Evolutionary conservation across 257 asterid genomes (phyloP), one percentile per base, ranked within the genome.

Genomic region (Handroanthus guayacan): DNA sequence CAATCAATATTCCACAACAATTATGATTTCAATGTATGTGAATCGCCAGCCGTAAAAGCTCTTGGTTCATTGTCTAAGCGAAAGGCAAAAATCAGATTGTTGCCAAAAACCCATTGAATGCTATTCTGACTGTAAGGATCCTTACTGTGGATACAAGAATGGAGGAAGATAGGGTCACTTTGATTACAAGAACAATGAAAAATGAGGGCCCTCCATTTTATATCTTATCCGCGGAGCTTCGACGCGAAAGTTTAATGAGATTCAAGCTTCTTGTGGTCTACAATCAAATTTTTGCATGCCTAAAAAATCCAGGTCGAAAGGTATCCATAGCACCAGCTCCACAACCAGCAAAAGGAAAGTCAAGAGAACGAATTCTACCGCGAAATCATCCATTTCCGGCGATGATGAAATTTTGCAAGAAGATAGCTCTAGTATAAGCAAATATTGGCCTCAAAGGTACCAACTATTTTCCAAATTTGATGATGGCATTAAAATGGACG

Each of bases 361-460:
- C 62, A 85, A 86, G 76, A 89, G 82, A 80, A 73, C 76, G 12
- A 88, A 82, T 36, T 38, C 74, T 56, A 76, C 54, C 45, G 52
- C 78, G 76, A 86, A 69, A 48, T 65, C 72, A 62, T 80, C 87
- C 34, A 73, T 64, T 44, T 79, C 81, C 48, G 78, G 71, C 61
- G 94, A 84, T 86, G 97, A 76, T 76, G 89, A 80, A 48, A 84
- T 69, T 69, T 45, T 55, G 57, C 83, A 80, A 73, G 92, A 86
- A 82, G 71, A 80, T 73, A 68, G 86, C 64, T 86, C 95, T 7
- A 84, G 82, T 69, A 82, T 91, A 80, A 83, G 75, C 84, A 95
- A 95, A 86, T 95, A 95, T 81, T 95, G 99, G 99, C 72, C 84
- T 43, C 98, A 93, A 81, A 86, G 99, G 80, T 91, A 95, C 81